Base-by-base conservation (phyloP, 2,329 filamentous ascomycete species). In the Talaromyces marneffei region DNA sequence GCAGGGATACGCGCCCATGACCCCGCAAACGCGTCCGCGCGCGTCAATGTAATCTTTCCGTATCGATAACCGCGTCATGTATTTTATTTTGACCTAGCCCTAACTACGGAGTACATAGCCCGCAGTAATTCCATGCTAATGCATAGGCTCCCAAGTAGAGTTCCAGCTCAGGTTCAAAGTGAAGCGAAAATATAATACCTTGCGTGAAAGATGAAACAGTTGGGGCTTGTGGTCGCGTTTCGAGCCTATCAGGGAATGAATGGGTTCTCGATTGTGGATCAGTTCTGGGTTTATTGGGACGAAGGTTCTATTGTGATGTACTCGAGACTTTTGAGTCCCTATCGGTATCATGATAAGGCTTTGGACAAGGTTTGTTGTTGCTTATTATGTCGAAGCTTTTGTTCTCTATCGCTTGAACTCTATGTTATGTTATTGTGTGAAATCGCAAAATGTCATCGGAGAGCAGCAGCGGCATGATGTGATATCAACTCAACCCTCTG, bases 11-110 rank as follows among this genome's bases (percentile, higher is more conserved):
- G 42, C 56, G 42, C 27, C 33, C 42, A 35, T n/a, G 33, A 58
- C 60, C 55, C 60, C 55, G 44, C 60, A 57, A 37, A 58, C 55
- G 60, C 53, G 54, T 59, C 42, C 54, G 8, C 25, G 54, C 60
- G 60, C 53, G 55, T 62, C 54, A 50, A 25, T 48, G 60, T 58
- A 62, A 62, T 62, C 18, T 62, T 62, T 42, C 55, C 46, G 55
- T 62, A 52, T 33, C 25, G 60, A 48, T 52, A 42, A 42, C 29
- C 53, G 54, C 60, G 53, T 57, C 59, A 37, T 16, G 59, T 57
- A 55, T 48, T 57, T 61, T 50, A 29, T 40, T 31, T 18, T 16
- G 29, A 4, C 42, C 44, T 44, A 60, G 48, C 50, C 58, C 58
- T 58, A 57, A 44, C 37, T 42, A 18, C 46, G 25, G 6, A 20